These are phyloP conservation scores for Pseudocercospora vitis DNA, from an alignment of 2,329 filamentous ascomycete species.

Conservation along the genomic window DNA sequence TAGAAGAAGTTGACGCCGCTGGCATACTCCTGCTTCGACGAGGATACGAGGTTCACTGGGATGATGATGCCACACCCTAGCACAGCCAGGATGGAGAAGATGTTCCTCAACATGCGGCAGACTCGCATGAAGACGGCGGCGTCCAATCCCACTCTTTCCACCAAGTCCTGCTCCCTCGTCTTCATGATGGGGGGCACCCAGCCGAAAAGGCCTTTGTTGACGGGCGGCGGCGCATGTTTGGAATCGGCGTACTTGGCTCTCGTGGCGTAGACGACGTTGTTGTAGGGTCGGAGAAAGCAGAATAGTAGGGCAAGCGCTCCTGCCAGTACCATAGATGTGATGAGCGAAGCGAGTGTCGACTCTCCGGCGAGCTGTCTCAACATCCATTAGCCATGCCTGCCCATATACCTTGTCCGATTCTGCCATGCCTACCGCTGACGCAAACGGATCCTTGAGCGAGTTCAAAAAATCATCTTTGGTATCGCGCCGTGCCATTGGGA, in stretches of 20 bases:
- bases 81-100: slow-evolving; percentile 72
- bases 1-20: slow-evolving; percentile 46
- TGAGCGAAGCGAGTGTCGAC: slow-evolving; percentile 76
- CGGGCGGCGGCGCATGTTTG: slow-evolving; percentile 80
- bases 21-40: slow-evolving; percentile 31
- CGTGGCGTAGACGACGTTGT: slow-evolving; percentile 89
- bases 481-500: slow-evolving; percentile 13
- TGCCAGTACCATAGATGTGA: slow-evolving; percentile 75
- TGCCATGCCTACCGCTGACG: slow-evolving; percentile 10
- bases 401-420: not conserved
- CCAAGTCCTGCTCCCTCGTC: slow-evolving; percentile 73
- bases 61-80: slow-evolving; percentile 76
- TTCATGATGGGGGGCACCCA: slow-evolving; percentile 79
- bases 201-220: slow-evolving; percentile 82
- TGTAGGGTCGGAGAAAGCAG: slow-evolving; percentile 85
- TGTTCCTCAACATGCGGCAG: slow-evolving; percentile 85
- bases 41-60: slow-evolving; percentile 63
- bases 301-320: slow-evolving; percentile 74
- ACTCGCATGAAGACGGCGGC: slow-evolving; percentile 89
- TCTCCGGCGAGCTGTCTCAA: slow-evolving; percentile 52
- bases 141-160: slow-evolving; percentile 85
- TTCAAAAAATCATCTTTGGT: slow-evolving; percentile 13
- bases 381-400: not conserved
- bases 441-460: slow-evolving; percentile 13
- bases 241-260: slow-evolving; percentile 90